Evolutionary conservation across 2,329 filamentous ascomycete genomes (phyloP).

Genomic region (Albophoma yamanashiensis): DNA sequence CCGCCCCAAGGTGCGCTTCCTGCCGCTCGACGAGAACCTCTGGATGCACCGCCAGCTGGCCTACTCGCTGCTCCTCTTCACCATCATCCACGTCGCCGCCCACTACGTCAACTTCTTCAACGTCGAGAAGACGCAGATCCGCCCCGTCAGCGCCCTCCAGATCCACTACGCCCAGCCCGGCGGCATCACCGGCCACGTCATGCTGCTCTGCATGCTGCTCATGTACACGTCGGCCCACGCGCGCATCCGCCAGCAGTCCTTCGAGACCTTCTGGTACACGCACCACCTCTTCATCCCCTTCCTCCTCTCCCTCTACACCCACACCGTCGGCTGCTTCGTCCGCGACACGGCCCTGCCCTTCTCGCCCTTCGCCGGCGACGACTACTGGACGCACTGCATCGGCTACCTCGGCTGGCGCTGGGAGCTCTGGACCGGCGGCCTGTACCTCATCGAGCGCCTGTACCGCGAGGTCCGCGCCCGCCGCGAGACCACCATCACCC

Average conservation of each 20-base stretch:
- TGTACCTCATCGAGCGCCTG: constrained; percentile 81
- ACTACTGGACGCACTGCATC: constrained; percentile 87
- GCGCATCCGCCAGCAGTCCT: constrained; percentile 91
- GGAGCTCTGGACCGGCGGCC: constrained; percentile 76
- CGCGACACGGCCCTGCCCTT: constrained; percentile 54
- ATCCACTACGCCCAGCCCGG: constrained; percentile 87
- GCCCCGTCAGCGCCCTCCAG: constrained; percentile 69
- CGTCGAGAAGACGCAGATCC: constrained; percentile 75
- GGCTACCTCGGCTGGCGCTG: constrained; percentile 96
- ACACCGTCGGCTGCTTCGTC: constrained; percentile 93
- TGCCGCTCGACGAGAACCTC: constrained; percentile 91
- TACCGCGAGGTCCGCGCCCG: constrained; percentile 84
- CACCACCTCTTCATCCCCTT: constrained; percentile 99
- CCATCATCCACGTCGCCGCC: constrained; percentile 60
- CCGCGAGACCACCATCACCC: constrained; percentile 78
- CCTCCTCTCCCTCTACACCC: constrained; percentile 85
- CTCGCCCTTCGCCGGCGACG: constrained; percentile 73
- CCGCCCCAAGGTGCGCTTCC: constrained; percentile 74
- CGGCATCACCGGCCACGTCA: constrained; percentile 91
- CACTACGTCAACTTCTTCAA: constrained; percentile 99
- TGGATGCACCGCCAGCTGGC: constrained; percentile 97
- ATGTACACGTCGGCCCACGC: constrained; percentile 96
- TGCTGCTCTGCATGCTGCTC: constrained; percentile 97
- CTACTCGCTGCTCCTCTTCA: constrained; percentile 79
- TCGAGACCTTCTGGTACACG: constrained; percentile 98